Conservation (phyloP, 2,329 filamentous ascomycete species). For the Xylaria sp. region DNA sequence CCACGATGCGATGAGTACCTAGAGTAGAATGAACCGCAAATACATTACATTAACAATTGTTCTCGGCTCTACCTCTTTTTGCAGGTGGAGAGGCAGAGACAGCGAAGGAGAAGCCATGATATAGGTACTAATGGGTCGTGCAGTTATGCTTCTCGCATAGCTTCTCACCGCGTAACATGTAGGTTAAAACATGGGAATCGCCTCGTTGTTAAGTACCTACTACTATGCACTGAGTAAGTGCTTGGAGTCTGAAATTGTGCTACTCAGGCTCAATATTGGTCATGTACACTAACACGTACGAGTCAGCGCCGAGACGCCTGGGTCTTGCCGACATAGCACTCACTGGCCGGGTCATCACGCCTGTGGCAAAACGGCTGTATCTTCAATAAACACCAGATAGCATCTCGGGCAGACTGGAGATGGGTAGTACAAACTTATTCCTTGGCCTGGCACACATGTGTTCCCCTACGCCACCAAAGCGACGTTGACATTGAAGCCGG, state of each 20-base stretch:
- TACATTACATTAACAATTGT: too few species aligned
- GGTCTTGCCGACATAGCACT: background rate
- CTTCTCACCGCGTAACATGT: too few species aligned
- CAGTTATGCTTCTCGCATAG: too few species aligned
- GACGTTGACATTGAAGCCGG: background rate
- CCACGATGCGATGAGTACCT: background rate
- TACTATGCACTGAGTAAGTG: background rate
- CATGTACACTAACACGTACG: too few species aligned
- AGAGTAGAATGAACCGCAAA: background rate
- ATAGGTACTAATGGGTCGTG: too few species aligned
- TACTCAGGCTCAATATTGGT: background rate
- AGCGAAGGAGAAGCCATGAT: too few species aligned
- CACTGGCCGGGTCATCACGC: background rate
- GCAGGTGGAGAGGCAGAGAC: too few species aligned
- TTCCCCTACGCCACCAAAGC: background rate
- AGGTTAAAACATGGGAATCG: too few species aligned
- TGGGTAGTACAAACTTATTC: background rate
- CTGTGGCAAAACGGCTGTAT: background rate
- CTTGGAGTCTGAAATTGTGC: background rate
- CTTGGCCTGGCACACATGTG: background rate
- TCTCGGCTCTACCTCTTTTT: too few species aligned
- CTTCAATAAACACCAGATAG: background rate
- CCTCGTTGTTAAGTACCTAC: too few species aligned
- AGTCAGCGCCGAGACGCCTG: slow-evolving; percentile 1
- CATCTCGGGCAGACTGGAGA: too few species aligned